Conservation (phyloP, 1,284 basidiomycete genomes). For the Stygiomarasmius scandens region DNA sequence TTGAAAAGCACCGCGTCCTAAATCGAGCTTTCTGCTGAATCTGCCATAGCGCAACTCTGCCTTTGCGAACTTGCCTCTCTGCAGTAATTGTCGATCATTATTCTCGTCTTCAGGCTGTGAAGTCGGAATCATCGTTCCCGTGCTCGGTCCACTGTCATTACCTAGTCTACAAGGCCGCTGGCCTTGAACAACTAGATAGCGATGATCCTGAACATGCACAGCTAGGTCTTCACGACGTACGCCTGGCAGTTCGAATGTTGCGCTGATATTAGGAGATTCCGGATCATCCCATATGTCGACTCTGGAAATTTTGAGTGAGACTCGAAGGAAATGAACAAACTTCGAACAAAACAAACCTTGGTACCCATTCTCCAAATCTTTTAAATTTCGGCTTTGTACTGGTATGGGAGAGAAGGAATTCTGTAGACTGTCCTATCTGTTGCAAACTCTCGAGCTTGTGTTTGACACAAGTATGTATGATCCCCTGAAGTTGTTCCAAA, state of each 20-base stretch:
- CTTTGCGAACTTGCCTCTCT: background rate
- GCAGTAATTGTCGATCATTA: background rate
- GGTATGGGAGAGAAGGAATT: no score
- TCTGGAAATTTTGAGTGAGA: no score
- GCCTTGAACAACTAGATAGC: constrained; percentile 47
- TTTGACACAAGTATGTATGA: no score
- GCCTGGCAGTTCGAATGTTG: constrained; percentile 60
- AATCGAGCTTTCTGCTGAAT: background rate
- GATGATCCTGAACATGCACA: constrained; percentile 42
- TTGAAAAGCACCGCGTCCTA: background rate
- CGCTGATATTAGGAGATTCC: constrained; percentile 39
- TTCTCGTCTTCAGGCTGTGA: constrained; percentile 20
- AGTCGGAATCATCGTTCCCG: constrained; percentile 6
- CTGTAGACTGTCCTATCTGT: no score
- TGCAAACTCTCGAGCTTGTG: no score
- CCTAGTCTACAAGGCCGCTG: constrained; percentile 32
- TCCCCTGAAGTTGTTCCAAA: no score
- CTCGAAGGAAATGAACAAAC: no score
- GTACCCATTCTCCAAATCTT: no score
- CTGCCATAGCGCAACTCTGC: constrained; percentile 57
- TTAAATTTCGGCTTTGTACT: no score
- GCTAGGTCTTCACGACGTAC: constrained; percentile 50
- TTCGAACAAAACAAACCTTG: no score
- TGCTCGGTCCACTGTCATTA: constrained; percentile 17
- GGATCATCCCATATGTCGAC: constrained; percentile 58